A percentile compares a stretch with the other conserved stretches of the same genome.
Evolutionary conservation across 139 green algal species (phyloP).

Genomic region (Tetradesmus lagerheimii): DNA sequence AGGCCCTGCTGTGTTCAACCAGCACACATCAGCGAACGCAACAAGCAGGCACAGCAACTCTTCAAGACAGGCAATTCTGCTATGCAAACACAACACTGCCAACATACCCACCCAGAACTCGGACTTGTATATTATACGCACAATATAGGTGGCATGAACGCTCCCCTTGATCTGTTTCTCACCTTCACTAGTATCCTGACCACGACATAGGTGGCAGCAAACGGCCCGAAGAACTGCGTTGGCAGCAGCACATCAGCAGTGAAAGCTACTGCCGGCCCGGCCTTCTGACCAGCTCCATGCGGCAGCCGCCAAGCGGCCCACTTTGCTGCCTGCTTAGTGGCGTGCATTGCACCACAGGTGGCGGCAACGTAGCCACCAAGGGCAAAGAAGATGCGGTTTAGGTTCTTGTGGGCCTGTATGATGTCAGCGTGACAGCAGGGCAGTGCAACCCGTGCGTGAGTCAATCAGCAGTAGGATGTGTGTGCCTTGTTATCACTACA

Average conservation of each 20-base stretch:
- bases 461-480: too few species aligned
- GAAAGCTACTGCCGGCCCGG: constrained; percentile 19
- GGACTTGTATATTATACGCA: too few species aligned
- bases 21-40: too few species aligned
- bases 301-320: constrained; percentile 19
- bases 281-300: background rate
- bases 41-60: too few species aligned
- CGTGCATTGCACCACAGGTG: constrained; percentile 19
- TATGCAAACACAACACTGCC: too few species aligned
- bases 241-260: constrained; percentile 43
- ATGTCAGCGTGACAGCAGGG: background rate
- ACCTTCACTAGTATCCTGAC: constrained; percentile 2
- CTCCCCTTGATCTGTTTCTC: background rate
- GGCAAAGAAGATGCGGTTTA: constrained; percentile 1
- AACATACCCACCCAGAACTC: too few species aligned
- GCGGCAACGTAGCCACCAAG: constrained; percentile 17
- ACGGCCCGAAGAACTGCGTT: constrained; percentile 37
- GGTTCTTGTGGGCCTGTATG: constrained; percentile 24
- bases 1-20: too few species aligned
- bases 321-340: constrained; percentile 13
- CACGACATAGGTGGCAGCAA: background rate
- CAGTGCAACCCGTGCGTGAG: background rate
- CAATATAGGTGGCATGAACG: too few species aligned
- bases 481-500: too few species aligned
- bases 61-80: too few species aligned